Percentiles rank a stretch among this genome's conserved stretches.
These are phyloP conservation scores for Coprinellus micaceus DNA, from an alignment of 768 basidiomycete species.

Conservation along the genomic window DNA sequence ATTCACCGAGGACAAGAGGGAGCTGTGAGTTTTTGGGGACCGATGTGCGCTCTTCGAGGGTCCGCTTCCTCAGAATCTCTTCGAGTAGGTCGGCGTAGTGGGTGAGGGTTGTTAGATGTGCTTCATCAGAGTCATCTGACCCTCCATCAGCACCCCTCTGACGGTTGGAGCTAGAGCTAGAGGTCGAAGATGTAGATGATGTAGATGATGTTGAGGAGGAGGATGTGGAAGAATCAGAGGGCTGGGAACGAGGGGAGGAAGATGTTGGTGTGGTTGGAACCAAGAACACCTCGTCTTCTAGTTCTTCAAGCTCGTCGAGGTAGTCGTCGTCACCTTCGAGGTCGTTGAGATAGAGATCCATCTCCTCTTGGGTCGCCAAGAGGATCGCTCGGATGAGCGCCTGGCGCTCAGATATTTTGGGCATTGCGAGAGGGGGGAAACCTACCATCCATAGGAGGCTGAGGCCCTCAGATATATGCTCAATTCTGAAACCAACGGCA, in stretches of 20 bases:
- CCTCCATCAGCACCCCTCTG: background rate
- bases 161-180: background rate
- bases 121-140: slow-evolving; percentile 1
- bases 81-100: background rate
- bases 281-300: background rate
- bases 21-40: slow-evolving; percentile 19
- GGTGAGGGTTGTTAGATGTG: background rate
- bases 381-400: slow-evolving; percentile 12
- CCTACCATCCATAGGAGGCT: background rate
- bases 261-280: background rate
- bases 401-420: slow-evolving; percentile 10
- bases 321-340: slow-evolving; percentile 1
- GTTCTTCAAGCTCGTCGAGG: background rate
- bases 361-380: slow-evolving; percentile 12
- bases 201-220: slow-evolving; percentile 2
- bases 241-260: background rate
- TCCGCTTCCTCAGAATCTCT: slow-evolving; percentile 8
- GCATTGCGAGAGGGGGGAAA: slow-evolving; percentile 6
- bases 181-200: slow-evolving; percentile 1
- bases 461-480: background rate
- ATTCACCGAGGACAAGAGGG: slow-evolving; percentile 20
- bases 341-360: background rate
- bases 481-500: background rate
- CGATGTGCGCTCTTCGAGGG: slow-evolving; percentile 9
- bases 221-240: slow-evolving; percentile 1